Evolutionary conservation across 352 stramenopile species (phyloP).

Genomic region (Detonula confervacea): DNA sequence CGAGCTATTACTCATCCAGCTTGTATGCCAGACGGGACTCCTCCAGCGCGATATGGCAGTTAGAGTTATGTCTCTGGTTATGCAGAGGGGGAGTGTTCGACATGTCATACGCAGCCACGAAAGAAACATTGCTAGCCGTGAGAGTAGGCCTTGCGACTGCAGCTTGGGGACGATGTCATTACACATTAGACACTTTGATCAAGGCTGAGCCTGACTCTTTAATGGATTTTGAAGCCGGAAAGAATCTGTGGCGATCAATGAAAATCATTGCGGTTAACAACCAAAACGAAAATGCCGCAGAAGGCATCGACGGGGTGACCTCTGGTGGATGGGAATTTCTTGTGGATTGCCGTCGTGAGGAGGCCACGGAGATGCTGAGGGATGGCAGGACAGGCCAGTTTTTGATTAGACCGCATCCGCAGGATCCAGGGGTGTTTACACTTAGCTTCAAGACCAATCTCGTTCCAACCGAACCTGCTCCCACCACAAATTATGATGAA

Average conservation of each 20-base stretch:
- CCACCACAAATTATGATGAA: slow-evolving; percentile 47
- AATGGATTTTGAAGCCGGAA: slow-evolving; percentile 72
- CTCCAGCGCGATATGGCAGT: slow-evolving; percentile 71
- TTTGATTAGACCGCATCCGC: slow-evolving; percentile 79
- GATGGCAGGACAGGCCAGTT: slow-evolving; percentile 72
- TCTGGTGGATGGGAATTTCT: slow-evolving; percentile 87
- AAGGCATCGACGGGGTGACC: slow-evolving; percentile 57
- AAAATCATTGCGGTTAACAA: slow-evolving; percentile 74
- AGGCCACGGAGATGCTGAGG: slow-evolving; percentile 82
- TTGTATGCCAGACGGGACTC: slow-evolving; percentile 56
- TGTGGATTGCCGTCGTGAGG: slow-evolving; percentile 78
- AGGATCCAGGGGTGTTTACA: slow-evolving; percentile 84
- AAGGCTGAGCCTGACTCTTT: slow-evolving; percentile 78
- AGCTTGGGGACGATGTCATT: slow-evolving; percentile 75
- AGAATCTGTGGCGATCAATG: slow-evolving; percentile 81
- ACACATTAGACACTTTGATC: slow-evolving; percentile 76
- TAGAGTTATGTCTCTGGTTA: slow-evolving; percentile 85
- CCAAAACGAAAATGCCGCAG: slow-evolving; percentile 35
- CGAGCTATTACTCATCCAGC: slow-evolving; percentile 57
- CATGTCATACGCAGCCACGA: slow-evolving; percentile 67
- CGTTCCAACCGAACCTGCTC: slow-evolving; percentile 55
- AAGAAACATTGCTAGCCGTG: slow-evolving; percentile 78
- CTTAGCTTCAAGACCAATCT: slow-evolving; percentile 86
- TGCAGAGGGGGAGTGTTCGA: slow-evolving; percentile 73
- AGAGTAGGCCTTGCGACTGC: slow-evolving; percentile 68